phyloP scores from a whole-genome alignment of 1,284 basidiomycete species.

The Polyporus tsugae region DNA sequence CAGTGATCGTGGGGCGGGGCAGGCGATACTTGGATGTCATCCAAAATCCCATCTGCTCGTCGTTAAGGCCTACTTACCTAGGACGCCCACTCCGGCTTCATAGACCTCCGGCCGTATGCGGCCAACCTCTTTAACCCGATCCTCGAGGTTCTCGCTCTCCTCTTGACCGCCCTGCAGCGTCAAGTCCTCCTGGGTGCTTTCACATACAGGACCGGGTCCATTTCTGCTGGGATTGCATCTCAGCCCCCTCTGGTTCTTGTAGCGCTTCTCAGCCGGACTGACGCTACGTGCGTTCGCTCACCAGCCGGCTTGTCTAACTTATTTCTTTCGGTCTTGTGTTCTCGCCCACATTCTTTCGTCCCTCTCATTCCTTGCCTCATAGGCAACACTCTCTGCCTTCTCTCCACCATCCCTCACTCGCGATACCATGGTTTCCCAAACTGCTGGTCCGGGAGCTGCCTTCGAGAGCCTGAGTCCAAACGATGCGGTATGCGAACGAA shows the following conservation, averaged over 20 bases:
- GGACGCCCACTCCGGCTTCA: constrained; percentile 19
- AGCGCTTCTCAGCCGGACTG: constrained; percentile 40
- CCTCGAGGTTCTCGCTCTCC: constrained; percentile 23
- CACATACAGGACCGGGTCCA: constrained; percentile 33
- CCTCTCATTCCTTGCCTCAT: constrained; percentile 22
- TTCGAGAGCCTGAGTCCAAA: constrained; percentile 33
- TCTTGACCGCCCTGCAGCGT: constrained; percentile 32
- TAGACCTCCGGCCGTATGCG: constrained; percentile 17
- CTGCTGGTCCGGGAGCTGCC: constrained; percentile 31
- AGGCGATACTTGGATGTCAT: constrained; percentile 8
- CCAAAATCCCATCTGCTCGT: constrained; percentile 29
- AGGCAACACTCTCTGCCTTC: constrained; percentile 13
- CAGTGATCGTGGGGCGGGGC: neutral
- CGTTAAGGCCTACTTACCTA: no score
- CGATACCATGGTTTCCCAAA: constrained; percentile 23
- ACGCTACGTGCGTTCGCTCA: constrained; percentile 38
- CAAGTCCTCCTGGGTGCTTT: constrained; percentile 35
- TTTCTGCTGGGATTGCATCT: constrained; percentile 42
- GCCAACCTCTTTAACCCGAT: constrained; percentile 25
- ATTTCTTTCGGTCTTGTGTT: constrained; percentile 18
- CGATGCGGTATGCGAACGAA: constrained; percentile 34
- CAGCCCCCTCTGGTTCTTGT: constrained; percentile 37
- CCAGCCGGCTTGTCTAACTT: constrained; percentile 34
- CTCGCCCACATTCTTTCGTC: constrained; percentile 25
- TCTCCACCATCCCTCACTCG: constrained; percentile 10